Evolutionary conservation across 768 basidiomycete species (phyloP).

Genomic region (Roridomyces roridus): DNA sequence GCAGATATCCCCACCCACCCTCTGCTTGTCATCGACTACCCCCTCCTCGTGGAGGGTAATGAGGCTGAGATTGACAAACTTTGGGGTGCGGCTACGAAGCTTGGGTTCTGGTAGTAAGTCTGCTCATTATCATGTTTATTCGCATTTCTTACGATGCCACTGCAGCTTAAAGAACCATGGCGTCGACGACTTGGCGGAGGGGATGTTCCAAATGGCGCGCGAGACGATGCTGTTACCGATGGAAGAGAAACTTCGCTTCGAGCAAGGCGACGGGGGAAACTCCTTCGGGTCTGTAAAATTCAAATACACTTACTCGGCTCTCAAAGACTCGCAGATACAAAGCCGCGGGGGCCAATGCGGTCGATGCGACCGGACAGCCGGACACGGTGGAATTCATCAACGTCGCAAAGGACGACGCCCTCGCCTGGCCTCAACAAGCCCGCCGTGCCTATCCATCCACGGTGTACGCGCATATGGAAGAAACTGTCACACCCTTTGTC

Average conservation of each 20-base stretch:
- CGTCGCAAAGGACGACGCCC: conserved; percentile 70
- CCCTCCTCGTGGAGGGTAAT: conserved; percentile 49
- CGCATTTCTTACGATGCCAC: background rate
- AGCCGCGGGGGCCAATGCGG: conserved; percentile 64
- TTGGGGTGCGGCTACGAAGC: conserved; percentile 61
- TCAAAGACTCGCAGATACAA: conserved; percentile 59
- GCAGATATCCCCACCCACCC: conserved; percentile 58
- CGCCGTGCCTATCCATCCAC: conserved; percentile 64
- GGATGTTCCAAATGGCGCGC: conserved; percentile 62
- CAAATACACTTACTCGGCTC: background rate
- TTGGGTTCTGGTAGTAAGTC: conserved; percentile 75
- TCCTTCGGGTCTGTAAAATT: conserved; percentile 41
- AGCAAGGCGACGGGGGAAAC: conserved; percentile 57
- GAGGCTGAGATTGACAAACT: conserved; percentile 53
- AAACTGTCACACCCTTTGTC: conserved; percentile 59
- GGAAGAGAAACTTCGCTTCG: conserved; percentile 63
- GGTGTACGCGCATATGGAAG: conserved; percentile 55
- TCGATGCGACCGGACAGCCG: conserved; percentile 60
- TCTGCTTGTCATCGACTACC: conserved; percentile 61
- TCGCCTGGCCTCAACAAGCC: conserved; percentile 60
- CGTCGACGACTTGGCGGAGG: conserved; percentile 49
- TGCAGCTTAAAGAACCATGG: conserved; percentile 64
- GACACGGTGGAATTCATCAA: conserved; percentile 73
- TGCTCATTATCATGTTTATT: background rate
- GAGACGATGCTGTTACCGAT: conserved; percentile 59